Evolutionary conservation across 495 filamentous ascomycete genomes (phyloP), one percentile per base, ranked within the genome.

Genomic region (Xylaria scruposa): DNA sequence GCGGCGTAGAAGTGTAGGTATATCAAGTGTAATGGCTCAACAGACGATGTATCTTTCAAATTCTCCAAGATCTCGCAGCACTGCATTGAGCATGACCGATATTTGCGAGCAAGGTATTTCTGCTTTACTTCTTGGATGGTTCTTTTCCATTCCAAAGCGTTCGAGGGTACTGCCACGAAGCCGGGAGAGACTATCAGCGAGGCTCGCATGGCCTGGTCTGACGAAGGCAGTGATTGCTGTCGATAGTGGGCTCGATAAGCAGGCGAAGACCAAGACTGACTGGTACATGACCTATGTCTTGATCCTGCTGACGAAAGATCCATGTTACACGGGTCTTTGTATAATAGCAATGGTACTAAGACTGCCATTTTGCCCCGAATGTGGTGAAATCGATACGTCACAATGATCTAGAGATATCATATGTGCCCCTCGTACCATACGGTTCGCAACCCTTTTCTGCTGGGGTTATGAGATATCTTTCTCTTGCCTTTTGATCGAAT

Each of bases 1-100:
- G 87, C 87, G 9, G 85, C 85, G 63, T 86, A 87, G 74, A 88
- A 89, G 67, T 83, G 84, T 6, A 89, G 76, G 69, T 88, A 87
- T 58, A 88, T 86, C 8, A 83, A 78, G 74, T 86, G 83, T 17
- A 85, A 66, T 17, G 87, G 85, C 63, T 87, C 84, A 46, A 83
- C 74, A 13, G 81, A 72, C 9, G 79, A 74, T 59, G 72, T 62
- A 60, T 84, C 81, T 70, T 80, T 84, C 69, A 85, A 73, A 71
- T 74, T 79, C 49, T 84, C 81, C 49, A 87, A 78, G 47, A 87
- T 78, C 70, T 87, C 84, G 47, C 77, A 75, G 71, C 85, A 87
- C 63, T 79, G 75, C 36, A 82, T 78, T 44, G 83, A 82, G 70
- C 85, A 87, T 3, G 82, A 80, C 6, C 84, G 82, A 61, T 85